Percentiles rank a stretch among this genome's conserved stretches.
These are phyloP conservation scores for Dysphania ambrosioides DNA, from an alignment of 148 eudicot genomes.

Conservation along the genomic window DNA sequence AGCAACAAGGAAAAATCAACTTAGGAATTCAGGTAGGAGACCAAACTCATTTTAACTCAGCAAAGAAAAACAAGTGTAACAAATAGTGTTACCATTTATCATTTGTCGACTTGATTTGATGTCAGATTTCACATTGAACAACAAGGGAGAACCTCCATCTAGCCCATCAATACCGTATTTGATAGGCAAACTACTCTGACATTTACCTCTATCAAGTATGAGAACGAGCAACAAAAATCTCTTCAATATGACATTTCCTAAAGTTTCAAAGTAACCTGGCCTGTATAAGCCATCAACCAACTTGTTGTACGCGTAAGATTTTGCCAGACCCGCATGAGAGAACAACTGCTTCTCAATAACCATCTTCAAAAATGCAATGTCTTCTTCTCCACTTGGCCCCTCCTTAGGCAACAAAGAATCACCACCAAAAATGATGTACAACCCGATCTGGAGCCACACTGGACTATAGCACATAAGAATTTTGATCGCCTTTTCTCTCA, in stretches of 20 bases:
- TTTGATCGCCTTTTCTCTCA: slow-evolving; percentile 73
- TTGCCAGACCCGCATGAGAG: slow-evolving; percentile 77
- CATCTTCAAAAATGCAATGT: slow-evolving; percentile 72
- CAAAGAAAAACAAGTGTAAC: neutral
- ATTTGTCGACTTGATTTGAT: slow-evolving; percentile 78
- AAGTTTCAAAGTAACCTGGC: slow-evolving; percentile 80
- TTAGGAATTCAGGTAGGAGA: neutral
- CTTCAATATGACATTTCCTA: slow-evolving; percentile 81
- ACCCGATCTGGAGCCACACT: slow-evolving; percentile 77
- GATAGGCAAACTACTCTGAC: slow-evolving; percentile 69
- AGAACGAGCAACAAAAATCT: slow-evolving; percentile 82
- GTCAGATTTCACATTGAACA: slow-evolving; percentile 58
- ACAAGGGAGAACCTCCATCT: slow-evolving; percentile 94
- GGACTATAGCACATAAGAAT: slow-evolving; percentile 75
- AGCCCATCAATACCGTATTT: slow-evolving; percentile 93
- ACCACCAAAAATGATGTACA: slow-evolving; percentile 80
- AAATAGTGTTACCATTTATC: slow-evolving; percentile 51
- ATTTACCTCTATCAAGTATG: slow-evolving; percentile 80
- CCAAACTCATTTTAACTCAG: slow-evolving; percentile 11
- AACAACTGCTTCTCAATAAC: slow-evolving; percentile 80
- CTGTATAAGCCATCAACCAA: slow-evolving; percentile 87
- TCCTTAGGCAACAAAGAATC: slow-evolving; percentile 70
- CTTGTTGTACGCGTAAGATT: slow-evolving; percentile 77
- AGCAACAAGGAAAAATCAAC: slow-evolving; percentile 24
- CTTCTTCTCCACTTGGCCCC: slow-evolving; percentile 58